Percentiles rank a stretch among this genome's conserved stretches.
These are phyloP conservation scores for Cylindricascospora bacillispora DNA, from an alignment of 1,139 yeast species.

Conservation along the genomic window DNA sequence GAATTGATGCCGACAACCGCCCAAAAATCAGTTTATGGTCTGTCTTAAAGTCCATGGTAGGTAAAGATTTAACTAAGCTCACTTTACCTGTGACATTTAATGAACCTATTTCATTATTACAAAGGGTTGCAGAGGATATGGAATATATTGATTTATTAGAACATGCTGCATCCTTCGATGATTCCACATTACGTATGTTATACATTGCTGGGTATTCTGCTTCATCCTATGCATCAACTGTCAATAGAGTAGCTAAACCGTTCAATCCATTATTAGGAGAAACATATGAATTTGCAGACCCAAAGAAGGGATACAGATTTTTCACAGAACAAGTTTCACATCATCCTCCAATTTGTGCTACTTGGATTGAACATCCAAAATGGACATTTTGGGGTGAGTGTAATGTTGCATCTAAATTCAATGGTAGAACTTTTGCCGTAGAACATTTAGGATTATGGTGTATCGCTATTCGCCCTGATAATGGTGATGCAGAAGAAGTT, in stretches of 20 bases:
- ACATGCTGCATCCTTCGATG: conserved; percentile 61
- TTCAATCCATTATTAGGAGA: conserved; percentile 93
- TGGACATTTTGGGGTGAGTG: conserved; percentile 98
- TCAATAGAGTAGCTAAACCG: conserved; percentile 89
- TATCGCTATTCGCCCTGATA: conserved; percentile 64
- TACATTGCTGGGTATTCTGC: conserved; percentile 93
- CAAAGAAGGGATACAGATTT: conserved; percentile 76
- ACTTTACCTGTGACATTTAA: conserved; percentile 92
- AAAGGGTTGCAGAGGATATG: conserved; percentile 91
- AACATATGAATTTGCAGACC: conserved; percentile 84
- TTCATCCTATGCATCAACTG: conserved; percentile 88
- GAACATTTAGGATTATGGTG: conserved; percentile 92
- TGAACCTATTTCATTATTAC: conserved; percentile 87
- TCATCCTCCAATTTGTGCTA: conserved; percentile 94
- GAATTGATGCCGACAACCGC: conserved; percentile 72
- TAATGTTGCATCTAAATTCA: conserved; percentile 79
- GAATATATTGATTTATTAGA: conserved; percentile 76
- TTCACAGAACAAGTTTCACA: conserved; percentile 95
- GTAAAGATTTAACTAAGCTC: conserved; percentile 96
- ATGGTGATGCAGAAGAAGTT: conserved; percentile 36
- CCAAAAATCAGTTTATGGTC: conserved; percentile 93
- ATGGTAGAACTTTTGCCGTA: conserved; percentile 88
- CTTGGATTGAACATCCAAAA: conserved; percentile 72
- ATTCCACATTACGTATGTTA: conserved; percentile 70
- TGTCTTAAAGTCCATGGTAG: conserved; percentile 84